Evolutionary conservation across 192 early-diverging fungal species (phyloP).

Genomic region (Backusella psychrophila): DNA sequence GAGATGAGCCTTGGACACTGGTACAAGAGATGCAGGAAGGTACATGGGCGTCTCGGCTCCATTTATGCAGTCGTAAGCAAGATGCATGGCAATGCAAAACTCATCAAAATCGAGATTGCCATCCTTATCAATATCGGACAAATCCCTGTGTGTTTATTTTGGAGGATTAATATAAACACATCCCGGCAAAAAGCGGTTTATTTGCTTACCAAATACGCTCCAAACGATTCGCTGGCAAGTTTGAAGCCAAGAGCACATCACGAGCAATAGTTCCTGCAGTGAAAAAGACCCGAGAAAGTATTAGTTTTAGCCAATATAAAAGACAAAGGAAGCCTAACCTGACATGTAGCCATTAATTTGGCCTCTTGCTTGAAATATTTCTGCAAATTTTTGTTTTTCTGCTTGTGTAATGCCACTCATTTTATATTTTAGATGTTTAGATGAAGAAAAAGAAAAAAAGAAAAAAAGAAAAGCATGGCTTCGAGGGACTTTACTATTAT

Average conservation of each 20-base stretch:
- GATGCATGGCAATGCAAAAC: constrained; percentile 75
- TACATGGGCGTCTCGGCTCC: constrained; percentile 50
- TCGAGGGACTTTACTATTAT: background rate
- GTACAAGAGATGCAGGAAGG: constrained; percentile 66
- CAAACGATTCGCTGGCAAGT: constrained; percentile 33
- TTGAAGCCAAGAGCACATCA: constrained; percentile 40
- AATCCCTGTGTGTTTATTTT: constrained; percentile 46
- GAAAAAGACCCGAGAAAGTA: constrained; percentile 2
- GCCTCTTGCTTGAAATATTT: constrained; percentile 51
- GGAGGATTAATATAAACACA: no score
- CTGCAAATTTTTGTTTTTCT: constrained; percentile 51
- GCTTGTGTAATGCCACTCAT: constrained; percentile 35
- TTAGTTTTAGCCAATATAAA: background rate
- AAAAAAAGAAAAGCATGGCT: background rate
- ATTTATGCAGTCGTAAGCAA: constrained; percentile 70
- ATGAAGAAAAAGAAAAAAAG: background rate
- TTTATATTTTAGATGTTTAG: background rate
- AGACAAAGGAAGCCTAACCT: constrained; percentile 27
- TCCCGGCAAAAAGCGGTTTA: no score
- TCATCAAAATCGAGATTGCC: constrained; percentile 82
- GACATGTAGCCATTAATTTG: constrained; percentile 52
- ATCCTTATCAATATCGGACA: constrained; percentile 83
- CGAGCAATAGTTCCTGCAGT: constrained; percentile 35
- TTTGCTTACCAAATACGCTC: constrained; percentile 42
- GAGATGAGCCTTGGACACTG: constrained; percentile 59